Percentiles rank a stretch among this genome's conserved stretches.
Conservation (phyloP, 2,329 filamentous ascomycete genomes). For the Chrysoporthe puriensis region DNA sequence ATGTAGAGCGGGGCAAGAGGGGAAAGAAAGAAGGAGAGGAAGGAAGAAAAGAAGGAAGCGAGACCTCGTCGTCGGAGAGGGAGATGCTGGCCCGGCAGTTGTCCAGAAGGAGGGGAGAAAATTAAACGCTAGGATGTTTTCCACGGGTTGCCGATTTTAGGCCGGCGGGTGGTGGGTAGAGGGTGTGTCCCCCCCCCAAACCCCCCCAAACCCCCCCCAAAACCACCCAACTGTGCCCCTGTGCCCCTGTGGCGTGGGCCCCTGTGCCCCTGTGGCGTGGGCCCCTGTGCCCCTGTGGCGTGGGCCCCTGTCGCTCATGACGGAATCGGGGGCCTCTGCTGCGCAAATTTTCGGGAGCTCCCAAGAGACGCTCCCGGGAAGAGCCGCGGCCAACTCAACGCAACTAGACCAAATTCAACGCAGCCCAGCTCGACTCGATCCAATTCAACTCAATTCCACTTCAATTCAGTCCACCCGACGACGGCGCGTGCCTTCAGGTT, state of each 20-base stretch:
- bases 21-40: neutral
- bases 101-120: neutral
- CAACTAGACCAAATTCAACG: neutral
- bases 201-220: too few relatives aligned
- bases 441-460: neutral
- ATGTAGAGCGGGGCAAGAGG: neutral
- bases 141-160: slow-evolving; percentile 19
- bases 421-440: neutral
- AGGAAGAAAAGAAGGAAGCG: neutral
- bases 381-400: slow-evolving; percentile 26
- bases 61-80: neutral
- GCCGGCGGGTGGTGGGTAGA: neutral
- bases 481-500: neutral
- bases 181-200: too few relatives aligned
- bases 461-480: neutral
- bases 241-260: too few relatives aligned
- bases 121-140: too few relatives aligned
- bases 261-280: too few relatives aligned
- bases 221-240: too few relatives aligned
- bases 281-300: too few relatives aligned
- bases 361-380: slow-evolving; percentile 23
- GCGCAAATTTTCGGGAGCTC: slow-evolving; percentile 27
- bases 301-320: slow-evolving; percentile 9
- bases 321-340: neutral
- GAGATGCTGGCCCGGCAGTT: too few relatives aligned